These are phyloP conservation scores for Wickerhamomyces tratensis DNA, from an alignment of 805 yeast species.

Conservation along the genomic window DNA sequence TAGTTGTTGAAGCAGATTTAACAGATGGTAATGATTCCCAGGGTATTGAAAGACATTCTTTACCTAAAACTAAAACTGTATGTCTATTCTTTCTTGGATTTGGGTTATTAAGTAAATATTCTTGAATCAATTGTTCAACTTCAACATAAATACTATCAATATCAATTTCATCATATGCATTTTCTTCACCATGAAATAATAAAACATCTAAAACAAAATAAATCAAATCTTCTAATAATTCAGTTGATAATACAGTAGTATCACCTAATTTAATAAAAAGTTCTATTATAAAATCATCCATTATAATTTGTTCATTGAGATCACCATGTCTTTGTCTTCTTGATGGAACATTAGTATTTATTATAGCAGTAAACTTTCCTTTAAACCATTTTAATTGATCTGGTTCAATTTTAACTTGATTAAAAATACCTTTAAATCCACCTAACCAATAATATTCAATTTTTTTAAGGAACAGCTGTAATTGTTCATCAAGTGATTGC, in stretches of 20 bases:
- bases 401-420: slow-evolving; percentile 19
- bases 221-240: slow-evolving; percentile 51
- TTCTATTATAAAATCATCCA: slow-evolving; percentile 39
- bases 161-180: slow-evolving; percentile 59
- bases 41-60: slow-evolving; percentile 61
- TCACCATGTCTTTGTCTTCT: slow-evolving; percentile 29
- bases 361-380: slow-evolving; percentile 24
- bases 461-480: slow-evolving; percentile 41
- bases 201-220: slow-evolving; percentile 52
- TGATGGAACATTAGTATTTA: slow-evolving; percentile 40
- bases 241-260: slow-evolving; percentile 22
- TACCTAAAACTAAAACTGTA: slow-evolving; percentile 60
- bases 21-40: slow-evolving; percentile 79
- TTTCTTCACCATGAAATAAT: slow-evolving; percentile 51
- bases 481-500: slow-evolving; percentile 44
- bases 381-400: slow-evolving; percentile 24
- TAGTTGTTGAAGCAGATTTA: slow-evolving; percentile 44
- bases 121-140: slow-evolving; percentile 35
- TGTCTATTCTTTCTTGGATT: slow-evolving; percentile 29
- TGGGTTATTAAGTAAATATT: slow-evolving; percentile 14
- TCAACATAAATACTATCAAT: slow-evolving; percentile 44
- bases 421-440: slow-evolving; percentile 61
- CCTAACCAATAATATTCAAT: slow-evolving; percentile 70
- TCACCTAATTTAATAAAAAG: slow-evolving; percentile 40
- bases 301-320: slow-evolving; percentile 17